A percentile compares a stretch with the other conserved stretches of the same genome.
phyloP scores from a whole-genome alignment of 768 basidiomycete genomes.

The Trametes cingulata region DNA sequence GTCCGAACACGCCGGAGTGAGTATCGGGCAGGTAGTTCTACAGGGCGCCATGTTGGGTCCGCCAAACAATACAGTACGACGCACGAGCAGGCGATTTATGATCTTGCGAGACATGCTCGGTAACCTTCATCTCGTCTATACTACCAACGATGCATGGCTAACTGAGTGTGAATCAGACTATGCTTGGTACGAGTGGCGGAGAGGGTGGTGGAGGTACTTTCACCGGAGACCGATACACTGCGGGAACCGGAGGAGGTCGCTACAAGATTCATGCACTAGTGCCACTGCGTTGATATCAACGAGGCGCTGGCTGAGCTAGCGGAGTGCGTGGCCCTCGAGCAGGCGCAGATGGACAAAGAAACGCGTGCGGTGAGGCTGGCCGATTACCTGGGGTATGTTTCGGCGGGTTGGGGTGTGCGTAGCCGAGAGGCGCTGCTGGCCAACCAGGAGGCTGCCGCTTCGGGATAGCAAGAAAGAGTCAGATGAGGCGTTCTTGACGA shows the following conservation, averaged over 20 bases:
- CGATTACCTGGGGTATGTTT: constrained; percentile 58
- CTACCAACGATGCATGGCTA: not conserved
- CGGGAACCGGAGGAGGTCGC: constrained; percentile 69
- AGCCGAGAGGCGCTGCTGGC: too few relatives aligned
- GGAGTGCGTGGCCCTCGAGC: constrained; percentile 59
- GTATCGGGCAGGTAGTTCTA: constrained; percentile 87
- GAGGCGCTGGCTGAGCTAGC: constrained; percentile 60
- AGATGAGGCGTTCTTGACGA: too few relatives aligned
- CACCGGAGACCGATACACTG: constrained; percentile 60
- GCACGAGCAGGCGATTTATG: constrained; percentile 82
- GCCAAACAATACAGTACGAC: constrained; percentile 72
- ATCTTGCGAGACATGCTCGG: constrained; percentile 90
- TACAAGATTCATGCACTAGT: constrained; percentile 76
- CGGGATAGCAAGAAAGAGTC: too few relatives aligned
- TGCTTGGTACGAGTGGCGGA: constrained; percentile 72
- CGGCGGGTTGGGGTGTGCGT: not conserved
- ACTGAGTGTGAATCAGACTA: constrained; percentile 44
- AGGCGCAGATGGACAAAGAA: constrained; percentile 58
- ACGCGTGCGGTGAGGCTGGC: constrained; percentile 58
- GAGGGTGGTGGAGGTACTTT: constrained; percentile 58
- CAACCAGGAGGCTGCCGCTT: too few relatives aligned
- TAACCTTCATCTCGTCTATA: constrained; percentile 31
- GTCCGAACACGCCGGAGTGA: constrained; percentile 57
- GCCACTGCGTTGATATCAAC: constrained; percentile 82
- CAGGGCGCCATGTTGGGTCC: constrained; percentile 90